These are phyloP conservation scores for Colletotrichum spinosum DNA, from an alignment of 2,329 filamentous ascomycete species.

Conservation along the genomic window DNA sequence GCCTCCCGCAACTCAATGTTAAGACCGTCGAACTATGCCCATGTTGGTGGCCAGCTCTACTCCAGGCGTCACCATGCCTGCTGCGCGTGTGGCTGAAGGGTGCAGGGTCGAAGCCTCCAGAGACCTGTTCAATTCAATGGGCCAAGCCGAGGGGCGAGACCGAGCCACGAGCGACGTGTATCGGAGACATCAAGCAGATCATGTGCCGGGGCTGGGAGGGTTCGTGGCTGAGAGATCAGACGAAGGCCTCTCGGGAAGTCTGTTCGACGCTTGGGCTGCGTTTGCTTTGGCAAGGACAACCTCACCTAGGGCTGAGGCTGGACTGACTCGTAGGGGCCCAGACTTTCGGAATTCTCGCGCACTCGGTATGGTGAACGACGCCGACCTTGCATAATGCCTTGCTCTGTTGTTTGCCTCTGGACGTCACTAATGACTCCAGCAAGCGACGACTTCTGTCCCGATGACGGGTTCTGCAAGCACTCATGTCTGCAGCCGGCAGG, in stretches of 20 bases:
- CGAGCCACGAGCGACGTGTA: constrained; percentile 29
- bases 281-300: not conserved
- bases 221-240: constrained; percentile 20
- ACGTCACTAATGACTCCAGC: too few relatives aligned
- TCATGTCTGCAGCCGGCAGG: too few relatives aligned
- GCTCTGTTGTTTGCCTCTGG: too few relatives aligned
- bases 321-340: not conserved
- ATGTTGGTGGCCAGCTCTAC: constrained; percentile 7
- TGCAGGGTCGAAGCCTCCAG: not conserved
- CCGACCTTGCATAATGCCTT: too few relatives aligned
- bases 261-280: not conserved
- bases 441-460: too few relatives aligned
- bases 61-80: constrained; percentile 17
- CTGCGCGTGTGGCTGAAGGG: constrained; percentile 14
- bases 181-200: constrained; percentile 5
- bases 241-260: constrained; percentile 12
- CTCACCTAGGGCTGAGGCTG: constrained; percentile 5
- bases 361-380: too few relatives aligned
- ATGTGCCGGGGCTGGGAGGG: constrained; percentile 16
- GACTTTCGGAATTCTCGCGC: too few relatives aligned
- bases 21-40: constrained; percentile 22
- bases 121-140: constrained; percentile 5
- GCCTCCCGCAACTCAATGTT: constrained; percentile 34
- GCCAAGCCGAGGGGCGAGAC: constrained; percentile 10
- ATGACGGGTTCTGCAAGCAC: too few relatives aligned